These are phyloP conservation scores for Millerago galiae DNA, from an alignment of 805 yeast genomes.

Conservation along the genomic window DNA sequence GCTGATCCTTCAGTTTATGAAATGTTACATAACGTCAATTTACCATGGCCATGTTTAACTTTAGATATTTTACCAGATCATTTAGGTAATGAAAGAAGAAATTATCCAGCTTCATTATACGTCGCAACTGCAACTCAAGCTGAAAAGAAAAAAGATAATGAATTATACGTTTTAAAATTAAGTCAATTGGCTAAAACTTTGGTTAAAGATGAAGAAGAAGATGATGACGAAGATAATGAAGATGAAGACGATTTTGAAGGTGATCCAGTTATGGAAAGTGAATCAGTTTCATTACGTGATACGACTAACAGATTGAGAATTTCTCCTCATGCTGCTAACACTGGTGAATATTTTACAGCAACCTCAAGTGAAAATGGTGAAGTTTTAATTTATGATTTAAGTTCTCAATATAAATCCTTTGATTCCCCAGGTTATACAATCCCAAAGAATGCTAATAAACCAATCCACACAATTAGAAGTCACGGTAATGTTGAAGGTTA, in stretches of 20 bases:
- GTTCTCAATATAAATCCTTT: slow-evolving; percentile 74
- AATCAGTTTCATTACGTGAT: slow-evolving; percentile 65
- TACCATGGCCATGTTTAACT: slow-evolving; percentile 97
- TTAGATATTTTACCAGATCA: slow-evolving; percentile 83
- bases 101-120: slow-evolving; percentile 81
- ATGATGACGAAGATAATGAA: slow-evolving; percentile 65
- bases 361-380: slow-evolving; percentile 88
- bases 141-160: slow-evolving; percentile 77
- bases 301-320: slow-evolving; percentile 88
- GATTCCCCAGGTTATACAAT: slow-evolving; percentile 82
- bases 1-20: slow-evolving; percentile 96
- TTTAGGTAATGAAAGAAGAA: slow-evolving; percentile 82
- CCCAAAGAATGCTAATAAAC: slow-evolving; percentile 71
- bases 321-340: slow-evolving; percentile 64
- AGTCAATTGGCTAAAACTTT: slow-evolving; percentile 79
- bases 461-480: slow-evolving; percentile 69
- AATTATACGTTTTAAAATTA: slow-evolving; percentile 75
- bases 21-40: slow-evolving; percentile 88
- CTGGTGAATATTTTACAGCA: slow-evolving; percentile 83
- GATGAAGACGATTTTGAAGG: slow-evolving; percentile 66
- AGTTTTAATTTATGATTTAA: slow-evolving; percentile 75
- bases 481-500: slow-evolving; percentile 98
- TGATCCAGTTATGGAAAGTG: slow-evolving; percentile 86
- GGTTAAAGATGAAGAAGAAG: slow-evolving; percentile 75
- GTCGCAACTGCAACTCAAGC: slow-evolving; percentile 95